phyloP scores from a whole-genome alignment of 345 rosid genomes.

The Brassica juncea region DNA sequence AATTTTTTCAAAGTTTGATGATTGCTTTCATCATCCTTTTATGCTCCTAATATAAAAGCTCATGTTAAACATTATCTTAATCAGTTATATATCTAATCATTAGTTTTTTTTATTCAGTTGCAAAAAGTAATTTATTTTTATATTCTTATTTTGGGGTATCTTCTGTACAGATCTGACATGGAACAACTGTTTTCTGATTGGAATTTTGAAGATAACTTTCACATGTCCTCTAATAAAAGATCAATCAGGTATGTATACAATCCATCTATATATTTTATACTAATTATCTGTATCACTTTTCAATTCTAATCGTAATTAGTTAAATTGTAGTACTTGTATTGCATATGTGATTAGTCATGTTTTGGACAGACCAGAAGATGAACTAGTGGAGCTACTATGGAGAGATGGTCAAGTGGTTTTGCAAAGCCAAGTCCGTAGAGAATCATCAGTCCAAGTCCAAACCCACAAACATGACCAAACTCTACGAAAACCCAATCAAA shows the following conservation, averaged over 20 bases:
- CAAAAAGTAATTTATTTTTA: not conserved
- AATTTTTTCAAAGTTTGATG: constrained; percentile 13
- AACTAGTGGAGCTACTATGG: constrained; percentile 74
- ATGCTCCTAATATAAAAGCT: not conserved
- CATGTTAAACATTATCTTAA: constrained; percentile 19
- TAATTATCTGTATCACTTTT: not conserved
- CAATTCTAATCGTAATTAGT: not conserved
- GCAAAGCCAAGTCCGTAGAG: constrained; percentile 59
- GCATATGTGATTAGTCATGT: constrained; percentile 10
- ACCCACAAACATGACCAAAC: constrained; percentile 24
- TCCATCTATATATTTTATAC: not conserved
- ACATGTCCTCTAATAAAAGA: constrained; percentile 48
- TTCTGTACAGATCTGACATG: constrained; percentile 48
- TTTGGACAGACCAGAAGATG: constrained; percentile 53
- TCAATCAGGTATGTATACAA: constrained; percentile 43
- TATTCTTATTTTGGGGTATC: constrained; percentile 11
- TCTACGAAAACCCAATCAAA: constrained; percentile 3
- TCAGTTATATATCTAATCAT: constrained; percentile 1
- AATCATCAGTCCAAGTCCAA: constrained; percentile 35
- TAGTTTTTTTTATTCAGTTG: constrained; percentile 7
- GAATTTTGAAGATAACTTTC: constrained; percentile 60
- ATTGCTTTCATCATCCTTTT: constrained; percentile 34
- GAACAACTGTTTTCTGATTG: constrained; percentile 60
- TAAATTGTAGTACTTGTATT: not conserved
- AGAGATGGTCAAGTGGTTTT: constrained; percentile 70